Evolutionary conservation across 2,329 filamentous ascomycete genomes (phyloP).

Genomic region (Thyridium curvatum): DNA sequence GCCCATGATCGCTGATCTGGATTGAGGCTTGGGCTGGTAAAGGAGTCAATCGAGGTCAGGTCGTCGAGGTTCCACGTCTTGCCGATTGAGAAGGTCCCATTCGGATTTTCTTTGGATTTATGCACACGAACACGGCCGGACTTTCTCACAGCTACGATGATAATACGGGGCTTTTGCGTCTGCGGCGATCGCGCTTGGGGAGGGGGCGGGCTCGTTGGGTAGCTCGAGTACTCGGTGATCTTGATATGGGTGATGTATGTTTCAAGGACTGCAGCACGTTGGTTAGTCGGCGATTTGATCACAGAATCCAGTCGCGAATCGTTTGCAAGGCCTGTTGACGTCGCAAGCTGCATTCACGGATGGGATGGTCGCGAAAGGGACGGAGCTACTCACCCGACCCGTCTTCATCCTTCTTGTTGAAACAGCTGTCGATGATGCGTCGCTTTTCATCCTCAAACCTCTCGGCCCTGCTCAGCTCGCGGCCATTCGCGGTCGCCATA

Average conservation of each 20-base stretch:
- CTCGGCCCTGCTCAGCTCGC: constrained; percentile 55
- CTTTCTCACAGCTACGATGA: constrained; percentile 88
- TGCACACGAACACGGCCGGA: constrained; percentile 92
- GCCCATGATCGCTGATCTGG: constrained; percentile 68
- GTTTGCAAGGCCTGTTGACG: no score
- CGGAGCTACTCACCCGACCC: constrained; percentile 61
- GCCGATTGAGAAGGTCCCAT: constrained; percentile 92
- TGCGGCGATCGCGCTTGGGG: constrained; percentile 63
- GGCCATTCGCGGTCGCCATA: constrained; percentile 25
- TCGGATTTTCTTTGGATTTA: constrained; percentile 92
- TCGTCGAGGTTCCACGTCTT: constrained; percentile 98
- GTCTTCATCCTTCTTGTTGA: constrained; percentile 81
- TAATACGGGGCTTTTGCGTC: constrained; percentile 81
- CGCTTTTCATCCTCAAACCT: constrained; percentile 95
- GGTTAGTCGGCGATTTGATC: constrained; percentile 2
- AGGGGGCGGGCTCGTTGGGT: constrained; percentile 79
- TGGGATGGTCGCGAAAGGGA: constrained; percentile 6
- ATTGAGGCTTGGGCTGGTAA: constrained; percentile 53
- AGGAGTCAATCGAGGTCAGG: constrained; percentile 76
- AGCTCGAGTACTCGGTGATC: constrained; percentile 78
- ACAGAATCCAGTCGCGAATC: constrained; percentile 6
- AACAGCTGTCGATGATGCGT: constrained; percentile 91
- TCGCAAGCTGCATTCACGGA: constrained; percentile 1
- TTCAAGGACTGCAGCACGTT: constrained; percentile 57
- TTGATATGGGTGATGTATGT: constrained; percentile 97